Percentiles rank a stretch among this genome's conserved stretches.
Conservation (phyloP, 2,329 filamentous ascomycete genomes). For the Clonostachys sp. region DNA sequence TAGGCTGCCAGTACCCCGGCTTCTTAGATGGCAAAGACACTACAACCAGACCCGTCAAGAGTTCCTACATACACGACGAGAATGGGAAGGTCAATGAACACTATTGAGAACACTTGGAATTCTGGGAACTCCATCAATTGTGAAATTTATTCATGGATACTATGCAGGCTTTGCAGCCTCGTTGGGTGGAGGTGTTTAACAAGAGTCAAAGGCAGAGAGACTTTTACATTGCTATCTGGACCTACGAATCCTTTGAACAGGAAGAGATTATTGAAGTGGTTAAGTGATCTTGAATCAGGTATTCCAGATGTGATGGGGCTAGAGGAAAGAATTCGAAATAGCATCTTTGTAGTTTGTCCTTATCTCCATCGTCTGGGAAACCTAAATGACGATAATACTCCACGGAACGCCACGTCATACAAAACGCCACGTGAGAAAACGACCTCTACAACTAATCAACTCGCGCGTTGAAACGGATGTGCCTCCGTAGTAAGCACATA, state of each 20-base stretch:
- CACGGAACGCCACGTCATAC: too few species aligned
- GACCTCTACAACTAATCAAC: background rate
- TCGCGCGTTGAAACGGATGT: constrained; percentile 32
- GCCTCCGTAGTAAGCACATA: constrained; percentile 59
- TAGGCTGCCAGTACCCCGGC: background rate
- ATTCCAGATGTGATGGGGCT: background rate
- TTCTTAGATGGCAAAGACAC: background rate
- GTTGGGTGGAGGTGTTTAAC: background rate
- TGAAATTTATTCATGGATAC: background rate
- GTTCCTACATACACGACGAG: background rate
- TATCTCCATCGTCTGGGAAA: too few species aligned
- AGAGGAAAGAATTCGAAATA: too few species aligned
- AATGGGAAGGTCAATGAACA: background rate
- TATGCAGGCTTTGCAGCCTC: background rate
- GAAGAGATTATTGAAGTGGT: background rate
- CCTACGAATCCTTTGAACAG: background rate
- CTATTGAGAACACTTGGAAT: background rate
- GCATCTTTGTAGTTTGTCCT: too few species aligned
- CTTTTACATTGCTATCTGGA: background rate
- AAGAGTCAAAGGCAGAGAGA: background rate
- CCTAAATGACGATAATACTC: too few species aligned
- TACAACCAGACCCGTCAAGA: background rate
- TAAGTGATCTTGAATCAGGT: background rate
- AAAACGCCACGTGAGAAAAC: too few species aligned
- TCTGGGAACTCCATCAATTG: background rate